Evolutionary conservation across 2,329 filamentous ascomycete genomes (phyloP), one percentile per base, ranked within the genome.

Genomic region (Phyllosticta ampelicida): DNA sequence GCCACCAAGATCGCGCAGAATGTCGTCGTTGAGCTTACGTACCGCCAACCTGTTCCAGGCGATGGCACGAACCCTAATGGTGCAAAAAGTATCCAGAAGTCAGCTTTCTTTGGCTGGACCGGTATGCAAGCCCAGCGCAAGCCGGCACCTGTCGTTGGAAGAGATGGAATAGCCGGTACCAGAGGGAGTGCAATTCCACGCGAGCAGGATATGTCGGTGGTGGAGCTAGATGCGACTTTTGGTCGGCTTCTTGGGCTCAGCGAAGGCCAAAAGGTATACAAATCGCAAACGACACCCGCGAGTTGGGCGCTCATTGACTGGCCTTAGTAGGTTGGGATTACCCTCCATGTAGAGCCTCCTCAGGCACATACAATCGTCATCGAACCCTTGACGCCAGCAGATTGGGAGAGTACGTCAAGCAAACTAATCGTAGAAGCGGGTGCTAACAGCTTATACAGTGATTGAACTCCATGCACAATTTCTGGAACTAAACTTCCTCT

Each of bases 391-490:
- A 97, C 94, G 0, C 85, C 92, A 1, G 90, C 95, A 60, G 94
- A 99, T 70, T 99, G 94, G 94, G 94, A 99, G 74, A 95, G 79
- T 80, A 75, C 62, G 77, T 70, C n/a, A 20, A 18, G 16, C 10
- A 55, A 44, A 48, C 49, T 26, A 5, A 20, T 44, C 10, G 8
- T 8, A 19, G 13, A 52, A 21, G 8, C n/a, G 20, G 10, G 4
- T 13, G 19, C 56, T 58, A 50, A 58, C 16, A 28, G 10, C 18
- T 19, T 29, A 18, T 21, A 11, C 62, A 80, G 80, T 97, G 66
- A 97, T 99, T 65, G 94, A 99, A 73, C 78, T 99, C 1, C 94
- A 99, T 75, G 94, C 94, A 5, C 94, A 87, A 16, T 99, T 97
- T 68, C 78, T 99, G 54, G 94, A 99, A 69, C 79, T 96, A 63